Percentiles rank a stretch among this genome's conserved stretches.
phyloP scores from a whole-genome alignment of 208 protist genomes.

The Acanthamoeba castellanii region DNA sequence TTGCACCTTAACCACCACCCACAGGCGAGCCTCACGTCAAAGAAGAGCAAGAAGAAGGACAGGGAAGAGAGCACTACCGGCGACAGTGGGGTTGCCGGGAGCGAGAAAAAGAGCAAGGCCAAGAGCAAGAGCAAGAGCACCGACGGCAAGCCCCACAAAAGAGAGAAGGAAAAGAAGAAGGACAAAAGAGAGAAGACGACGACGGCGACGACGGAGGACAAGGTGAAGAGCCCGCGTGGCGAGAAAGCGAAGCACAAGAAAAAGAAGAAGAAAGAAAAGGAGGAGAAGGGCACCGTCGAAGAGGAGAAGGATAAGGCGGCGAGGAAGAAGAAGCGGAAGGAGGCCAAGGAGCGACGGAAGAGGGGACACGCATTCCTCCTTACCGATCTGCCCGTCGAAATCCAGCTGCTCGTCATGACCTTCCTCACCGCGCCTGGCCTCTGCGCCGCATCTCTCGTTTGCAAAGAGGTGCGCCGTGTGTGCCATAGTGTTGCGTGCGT shows the following conservation, averaged over 20 bases:
- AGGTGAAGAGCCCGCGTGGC: neutral
- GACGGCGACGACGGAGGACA: neutral
- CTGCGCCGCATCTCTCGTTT: slow-evolving; percentile 7
- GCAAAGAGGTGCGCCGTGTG: slow-evolving; percentile 29
- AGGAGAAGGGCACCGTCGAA: neutral
- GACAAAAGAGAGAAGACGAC: neutral
- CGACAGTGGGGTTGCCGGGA: neutral
- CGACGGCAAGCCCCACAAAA: neutral
- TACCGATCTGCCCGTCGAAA: slow-evolving; percentile 5
- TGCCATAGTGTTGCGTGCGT: neutral
- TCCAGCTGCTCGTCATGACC: slow-evolving; percentile 47
- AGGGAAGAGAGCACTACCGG: neutral
- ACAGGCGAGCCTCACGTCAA: neutral
- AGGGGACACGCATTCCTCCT: neutral
- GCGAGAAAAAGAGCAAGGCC: slow-evolving; percentile 49
- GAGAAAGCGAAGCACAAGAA: neutral
- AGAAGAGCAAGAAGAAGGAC: neutral
- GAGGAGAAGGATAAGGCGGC: neutral
- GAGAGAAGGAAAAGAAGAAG: slow-evolving; percentile 3
- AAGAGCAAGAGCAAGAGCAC: slow-evolving; percentile 21
- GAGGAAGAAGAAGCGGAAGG: slow-evolving; percentile 28
- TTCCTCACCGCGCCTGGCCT: neutral
- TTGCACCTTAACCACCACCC: too few relatives aligned
- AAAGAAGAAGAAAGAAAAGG: neutral
- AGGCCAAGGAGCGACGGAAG: slow-evolving; percentile 11